Conservation (phyloP, 73 alveolate genomes). For the Paramecium pentaurelia region DNA sequence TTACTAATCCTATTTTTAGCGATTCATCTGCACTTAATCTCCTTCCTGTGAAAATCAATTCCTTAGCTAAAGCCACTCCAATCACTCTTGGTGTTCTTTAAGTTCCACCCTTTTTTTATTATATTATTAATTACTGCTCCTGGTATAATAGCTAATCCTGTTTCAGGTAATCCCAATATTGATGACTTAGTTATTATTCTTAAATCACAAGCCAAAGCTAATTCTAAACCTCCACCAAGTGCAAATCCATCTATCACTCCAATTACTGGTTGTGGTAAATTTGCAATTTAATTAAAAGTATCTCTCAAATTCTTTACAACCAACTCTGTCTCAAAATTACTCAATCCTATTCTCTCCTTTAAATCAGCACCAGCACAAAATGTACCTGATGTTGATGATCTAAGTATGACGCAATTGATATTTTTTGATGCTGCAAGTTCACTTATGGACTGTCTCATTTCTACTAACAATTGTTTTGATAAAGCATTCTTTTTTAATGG, state of each 20-base stretch:
- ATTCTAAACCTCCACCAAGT: constrained; percentile 58
- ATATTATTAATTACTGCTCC: constrained; percentile 76
- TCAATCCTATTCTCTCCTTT: constrained; percentile 85
- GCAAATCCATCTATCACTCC: constrained; percentile 93
- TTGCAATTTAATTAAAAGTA: constrained; percentile 75
- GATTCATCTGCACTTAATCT: background rate
- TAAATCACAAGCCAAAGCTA: constrained; percentile 85
- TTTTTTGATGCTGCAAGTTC: constrained; percentile 46
- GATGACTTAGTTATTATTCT: constrained; percentile 87
- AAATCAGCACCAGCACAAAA: constrained; percentile 91
- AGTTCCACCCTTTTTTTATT: constrained; percentile 74
- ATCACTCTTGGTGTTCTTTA: constrained; percentile 88
- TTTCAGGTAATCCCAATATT: constrained; percentile 90
- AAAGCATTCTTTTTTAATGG: constrained; percentile 73
- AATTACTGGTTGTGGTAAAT: constrained; percentile 85
- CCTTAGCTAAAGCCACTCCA: constrained; percentile 91
- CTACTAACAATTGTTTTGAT: constrained; percentile 59
- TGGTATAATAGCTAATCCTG: constrained; percentile 90
- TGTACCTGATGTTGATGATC: constrained; percentile 70
- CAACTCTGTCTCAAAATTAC: constrained; percentile 73
- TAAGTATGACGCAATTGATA: constrained; percentile 62
- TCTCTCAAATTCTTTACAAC: constrained; percentile 77
- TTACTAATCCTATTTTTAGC: background rate
- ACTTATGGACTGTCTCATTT: constrained; percentile 61
- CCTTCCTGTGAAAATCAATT: constrained; percentile 92